Conservation (phyloP, 2,329 filamentous ascomycete genomes). For the Moelleriella libera region DNA sequence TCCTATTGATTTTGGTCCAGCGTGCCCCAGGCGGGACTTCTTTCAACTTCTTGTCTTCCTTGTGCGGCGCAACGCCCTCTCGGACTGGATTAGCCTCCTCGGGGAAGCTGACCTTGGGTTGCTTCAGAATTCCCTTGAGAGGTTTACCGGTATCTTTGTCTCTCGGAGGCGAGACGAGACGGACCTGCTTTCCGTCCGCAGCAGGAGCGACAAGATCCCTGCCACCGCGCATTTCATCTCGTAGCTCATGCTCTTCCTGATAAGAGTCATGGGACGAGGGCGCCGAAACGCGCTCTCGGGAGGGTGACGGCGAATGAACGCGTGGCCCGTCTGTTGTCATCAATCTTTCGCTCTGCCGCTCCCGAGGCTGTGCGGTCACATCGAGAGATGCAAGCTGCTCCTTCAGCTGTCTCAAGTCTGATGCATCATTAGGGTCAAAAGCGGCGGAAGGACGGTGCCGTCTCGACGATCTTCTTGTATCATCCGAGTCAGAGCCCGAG, state of each 20-base stretch:
- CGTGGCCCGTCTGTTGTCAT: constrained; percentile 1
- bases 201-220: constrained; percentile 22
- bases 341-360: constrained; percentile 1
- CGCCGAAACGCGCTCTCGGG: constrained; percentile 5
- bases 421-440: constrained; percentile 40
- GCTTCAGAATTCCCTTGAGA: constrained; percentile 75
- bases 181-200: constrained; percentile 34
- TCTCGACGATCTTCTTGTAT: constrained; percentile 22
- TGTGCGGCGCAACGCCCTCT: constrained; percentile 87
- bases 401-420: constrained; percentile 33
- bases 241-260: background rate
- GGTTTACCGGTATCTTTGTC: constrained; percentile 51
- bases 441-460: constrained; percentile 22
- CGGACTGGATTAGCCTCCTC: constrained; percentile 72
- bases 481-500: constrained; percentile 25
- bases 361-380: constrained; percentile 10
- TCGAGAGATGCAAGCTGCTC: constrained; percentile 32
- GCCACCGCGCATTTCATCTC: constrained; percentile 21
- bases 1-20: constrained; percentile 87
- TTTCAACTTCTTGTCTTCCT: constrained; percentile 60
- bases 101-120: constrained; percentile 69
- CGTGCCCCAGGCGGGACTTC: constrained; percentile 66
- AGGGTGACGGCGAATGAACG: constrained; percentile 8
- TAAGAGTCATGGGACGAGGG: constrained; percentile 4
- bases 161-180: constrained; percentile 60